Conservation (phyloP, 2,329 filamentous ascomycete species). For the Teratosphaeria gauchensis region DNA sequence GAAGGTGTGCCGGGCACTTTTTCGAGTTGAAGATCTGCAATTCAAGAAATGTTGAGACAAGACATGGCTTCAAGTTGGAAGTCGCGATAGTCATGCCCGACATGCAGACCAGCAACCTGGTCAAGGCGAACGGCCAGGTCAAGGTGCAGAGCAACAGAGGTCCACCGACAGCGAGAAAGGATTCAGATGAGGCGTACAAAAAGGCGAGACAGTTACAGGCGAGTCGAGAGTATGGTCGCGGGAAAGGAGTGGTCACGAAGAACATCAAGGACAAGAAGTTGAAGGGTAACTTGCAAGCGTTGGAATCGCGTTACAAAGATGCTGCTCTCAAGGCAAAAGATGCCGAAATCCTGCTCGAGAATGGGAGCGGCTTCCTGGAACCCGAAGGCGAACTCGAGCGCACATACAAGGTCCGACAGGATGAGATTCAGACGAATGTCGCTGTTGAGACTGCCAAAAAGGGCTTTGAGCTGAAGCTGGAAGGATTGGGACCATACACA, state of each 20-base stretch:
- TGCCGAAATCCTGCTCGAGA: slow-evolving; percentile 87
- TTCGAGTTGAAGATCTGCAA: neutral
- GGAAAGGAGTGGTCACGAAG: slow-evolving; percentile 62
- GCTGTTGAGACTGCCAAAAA: slow-evolving; percentile 82
- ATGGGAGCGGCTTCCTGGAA: slow-evolving; percentile 76
- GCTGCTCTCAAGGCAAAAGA: slow-evolving; percentile 81
- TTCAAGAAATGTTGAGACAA: too few relatives aligned
- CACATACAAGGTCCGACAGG: slow-evolving; percentile 86
- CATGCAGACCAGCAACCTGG: slow-evolving; percentile 19
- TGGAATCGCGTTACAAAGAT: slow-evolving; percentile 75
- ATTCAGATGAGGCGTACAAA: slow-evolving; percentile 23
- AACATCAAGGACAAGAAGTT: slow-evolving; percentile 82
- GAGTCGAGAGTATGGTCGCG: slow-evolving; percentile 65
- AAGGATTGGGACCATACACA: slow-evolving; percentile 74
- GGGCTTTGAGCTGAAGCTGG: slow-evolving; percentile 78
- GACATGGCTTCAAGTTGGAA: neutral
- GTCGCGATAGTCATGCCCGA: neutral
- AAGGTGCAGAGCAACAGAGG: slow-evolving; percentile 14
- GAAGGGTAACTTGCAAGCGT: slow-evolving; percentile 62
- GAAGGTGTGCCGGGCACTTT: neutral
- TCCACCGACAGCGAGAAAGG: slow-evolving; percentile 19
- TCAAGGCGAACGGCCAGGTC: slow-evolving; percentile 16
- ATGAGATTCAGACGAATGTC: slow-evolving; percentile 68
- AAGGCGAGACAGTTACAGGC: slow-evolving; percentile 28
- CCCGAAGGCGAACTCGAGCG: slow-evolving; percentile 78